Base-by-base conservation (phyloP, 2,329 filamentous ascomycete genomes). In the Sclerotinia glacialis region DNA sequence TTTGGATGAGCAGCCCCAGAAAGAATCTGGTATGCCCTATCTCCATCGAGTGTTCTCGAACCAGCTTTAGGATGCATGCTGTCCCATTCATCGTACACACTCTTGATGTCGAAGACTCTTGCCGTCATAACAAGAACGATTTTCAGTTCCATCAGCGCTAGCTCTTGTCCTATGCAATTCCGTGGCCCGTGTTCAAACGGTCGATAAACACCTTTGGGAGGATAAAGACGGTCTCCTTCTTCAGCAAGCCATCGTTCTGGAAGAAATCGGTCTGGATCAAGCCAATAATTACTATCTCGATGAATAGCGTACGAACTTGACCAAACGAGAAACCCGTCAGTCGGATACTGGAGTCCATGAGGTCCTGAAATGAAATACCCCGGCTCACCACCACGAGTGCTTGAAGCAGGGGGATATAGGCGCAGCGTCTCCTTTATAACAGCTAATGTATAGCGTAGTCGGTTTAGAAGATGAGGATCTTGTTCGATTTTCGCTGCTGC, bases 381-480 rank as follows among this genome's bases (percentile, higher is more conserved):
- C 6, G 52, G 2, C 21, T 54, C 31, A 54, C 52, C 52, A 31
- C 52, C 37, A 23, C 60, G 47, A 40, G 28, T 31, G 26, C 12
- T 64, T 16, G 47, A 26, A 12, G 47, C 37, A 9, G 70, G 59
- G 21, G 70, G 64, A 23, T 59, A 70, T 1, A 71, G 7, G n/a
- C 70, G 56, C 1, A 71, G 54, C 1, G 66, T 67, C 52, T 72
- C 70, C 34, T 69, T 69, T 52, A 71, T 54, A 9, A 71, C 47
- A 5, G 70, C 70, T 8, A 49, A 63, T 3, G 70, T 72, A 6
- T 61, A 70, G 37, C 52, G 61, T 3, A 71, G 34, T 18, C 59
- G 11, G 37, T 72, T 68, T 14, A 67, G 37, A 14, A 70, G n/a
- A 7, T 34, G 14, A 3, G 70, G 69, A n/a, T 67, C 28, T 5